Evolutionary conservation across 1,139 yeast species (phyloP).

Genomic region (Scheffersomyces illinoinensis): DNA sequence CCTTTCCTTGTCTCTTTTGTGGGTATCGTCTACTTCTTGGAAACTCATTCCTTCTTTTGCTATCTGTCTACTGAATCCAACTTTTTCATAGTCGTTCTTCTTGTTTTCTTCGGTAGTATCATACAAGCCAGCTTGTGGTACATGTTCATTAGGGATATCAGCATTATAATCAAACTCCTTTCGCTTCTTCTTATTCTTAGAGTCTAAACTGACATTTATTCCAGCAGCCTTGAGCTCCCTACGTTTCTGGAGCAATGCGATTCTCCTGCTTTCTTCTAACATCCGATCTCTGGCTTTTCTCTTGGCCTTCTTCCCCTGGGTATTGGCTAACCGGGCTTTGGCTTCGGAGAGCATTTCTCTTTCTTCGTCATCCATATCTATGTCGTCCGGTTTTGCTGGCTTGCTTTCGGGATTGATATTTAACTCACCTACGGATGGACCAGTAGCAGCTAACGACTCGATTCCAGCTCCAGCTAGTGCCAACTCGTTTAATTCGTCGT

Average conservation of each 20-base stretch:
- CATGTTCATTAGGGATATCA: slow-evolving; percentile 78
- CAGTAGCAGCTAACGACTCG: slow-evolving; percentile 52
- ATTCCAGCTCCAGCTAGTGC: slow-evolving; percentile 56
- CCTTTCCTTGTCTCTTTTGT: slow-evolving; percentile 30
- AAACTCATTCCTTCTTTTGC: slow-evolving; percentile 49
- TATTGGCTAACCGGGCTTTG: slow-evolving; percentile 84
- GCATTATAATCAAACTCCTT: slow-evolving; percentile 79
- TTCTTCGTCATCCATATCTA: slow-evolving; percentile 84
- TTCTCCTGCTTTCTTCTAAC: slow-evolving; percentile 68
- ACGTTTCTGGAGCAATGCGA: slow-evolving; percentile 77
- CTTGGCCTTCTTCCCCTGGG: slow-evolving; percentile 94
- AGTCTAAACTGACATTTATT: slow-evolving; percentile 53
- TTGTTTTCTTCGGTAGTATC: slow-evolving; percentile 62
- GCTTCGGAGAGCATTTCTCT: slow-evolving; percentile 94
- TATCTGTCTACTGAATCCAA: slow-evolving; percentile 48
- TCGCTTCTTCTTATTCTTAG: slow-evolving; percentile 49
- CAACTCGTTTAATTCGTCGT: slow-evolving; percentile 33
- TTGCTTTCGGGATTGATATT: slow-evolving; percentile 77
- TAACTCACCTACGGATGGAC: slow-evolving; percentile 51
- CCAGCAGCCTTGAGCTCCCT: slow-evolving; percentile 89
- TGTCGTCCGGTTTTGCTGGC: slow-evolving; percentile 81
- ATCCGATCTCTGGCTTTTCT: slow-evolving; percentile 85
- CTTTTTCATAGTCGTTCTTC: slow-evolving; percentile 37
- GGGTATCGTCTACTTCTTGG: slow-evolving; percentile 37
- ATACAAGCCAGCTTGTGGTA: slow-evolving; percentile 70